Conservation (phyloP, 345 rosid species). For the Arabis hirsuta region DNA sequence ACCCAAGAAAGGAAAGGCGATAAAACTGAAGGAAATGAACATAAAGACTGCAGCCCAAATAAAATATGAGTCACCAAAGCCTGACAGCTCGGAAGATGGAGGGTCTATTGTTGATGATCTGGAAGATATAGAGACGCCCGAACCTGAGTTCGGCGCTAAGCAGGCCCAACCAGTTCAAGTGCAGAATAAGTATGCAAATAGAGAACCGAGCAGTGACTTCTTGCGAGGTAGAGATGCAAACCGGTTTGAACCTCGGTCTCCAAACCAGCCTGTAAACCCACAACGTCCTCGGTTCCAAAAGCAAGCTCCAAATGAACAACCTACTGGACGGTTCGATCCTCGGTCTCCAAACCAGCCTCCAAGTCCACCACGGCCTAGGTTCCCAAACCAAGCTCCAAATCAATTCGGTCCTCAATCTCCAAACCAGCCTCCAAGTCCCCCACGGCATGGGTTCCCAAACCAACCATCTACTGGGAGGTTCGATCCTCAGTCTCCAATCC, state of each 20-base stretch:
- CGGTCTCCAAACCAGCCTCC: conserved; percentile 37
- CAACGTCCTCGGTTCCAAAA: conserved; percentile 33
- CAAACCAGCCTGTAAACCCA: conserved; percentile 25
- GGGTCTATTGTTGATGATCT: conserved; percentile 36
- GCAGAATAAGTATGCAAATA: conserved; percentile 55
- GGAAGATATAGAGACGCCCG: conserved; percentile 18
- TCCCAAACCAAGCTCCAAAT: conserved; percentile 36
- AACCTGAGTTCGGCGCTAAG: conserved; percentile 13
- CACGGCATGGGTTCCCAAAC: conserved; percentile 19
- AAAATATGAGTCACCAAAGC: conserved; percentile 28
- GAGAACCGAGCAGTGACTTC: conserved; percentile 49
- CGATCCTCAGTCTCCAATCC: conserved; percentile 39
- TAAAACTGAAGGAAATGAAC: conserved; percentile 47
- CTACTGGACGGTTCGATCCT: conserved; percentile 41
- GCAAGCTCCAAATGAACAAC: conserved; percentile 36
- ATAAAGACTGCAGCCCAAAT: conserved; percentile 33
- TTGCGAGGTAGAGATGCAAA: conserved; percentile 35
- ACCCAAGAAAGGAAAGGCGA: conserved; percentile 64
- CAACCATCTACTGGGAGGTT: conserved; percentile 32
- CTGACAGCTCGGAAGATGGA: conserved; percentile 6
- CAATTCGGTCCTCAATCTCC: conserved; percentile 36
- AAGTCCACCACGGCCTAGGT: conserved; percentile 5
- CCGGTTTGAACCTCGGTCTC: conserved; percentile 38
- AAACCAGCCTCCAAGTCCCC: conserved; percentile 34
- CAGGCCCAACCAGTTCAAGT: conserved; percentile 12